Base-by-base conservation (phyloP, 2,329 filamentous ascomycete genomes). In the Elsinoe australis region DNA sequence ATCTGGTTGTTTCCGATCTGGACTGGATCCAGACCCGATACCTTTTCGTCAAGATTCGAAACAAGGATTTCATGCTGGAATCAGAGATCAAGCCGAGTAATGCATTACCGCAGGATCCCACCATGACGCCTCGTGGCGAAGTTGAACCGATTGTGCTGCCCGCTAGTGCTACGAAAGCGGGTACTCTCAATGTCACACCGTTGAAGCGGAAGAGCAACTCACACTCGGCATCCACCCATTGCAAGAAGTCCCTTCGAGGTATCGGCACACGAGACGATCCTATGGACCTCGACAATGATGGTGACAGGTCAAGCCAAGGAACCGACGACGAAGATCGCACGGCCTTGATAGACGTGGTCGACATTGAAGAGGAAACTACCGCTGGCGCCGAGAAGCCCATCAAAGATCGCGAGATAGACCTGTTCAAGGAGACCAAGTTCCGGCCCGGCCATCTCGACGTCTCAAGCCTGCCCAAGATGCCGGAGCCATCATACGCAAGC, bases 1-100 rank as follows among this genome's bases (percentile, higher is more conserved):
- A 81, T 65, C 80, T 85, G 38, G 89, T 95, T 6, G 80, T 95
- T 1, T 62, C 76, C 19, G 71, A 87, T 35, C 67, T 83, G 7
- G 83, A 94, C 58, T 95, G 89, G 89, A 88, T 94, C 51, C 87
- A 94, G 59, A 88, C 87, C 19, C 78, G 88, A 34, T 95, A 94
- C 63, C 72, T 95, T 1, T 85, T 95, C 55, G 78, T 85, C 32
- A 57, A 67, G 44, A 62, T 63, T 51, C 36, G 50, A 6, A 41
- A 47, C 2, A 26, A 39, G 10, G 52, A 58, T 6, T 42, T 33
- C 21, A 39, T 52, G 9, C 24, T 32, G 8, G 17, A 32, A 3
- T 15, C 28, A 7, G 57, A 59, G 12, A 51, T 50, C 32, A 53
- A 47, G 49, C 57, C 58, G 8, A 26, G 35, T 38, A 54, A 55